phyloP scores from a whole-genome alignment of 2,329 filamentous ascomycete genomes.

The Bipolaris bicolor region DNA sequence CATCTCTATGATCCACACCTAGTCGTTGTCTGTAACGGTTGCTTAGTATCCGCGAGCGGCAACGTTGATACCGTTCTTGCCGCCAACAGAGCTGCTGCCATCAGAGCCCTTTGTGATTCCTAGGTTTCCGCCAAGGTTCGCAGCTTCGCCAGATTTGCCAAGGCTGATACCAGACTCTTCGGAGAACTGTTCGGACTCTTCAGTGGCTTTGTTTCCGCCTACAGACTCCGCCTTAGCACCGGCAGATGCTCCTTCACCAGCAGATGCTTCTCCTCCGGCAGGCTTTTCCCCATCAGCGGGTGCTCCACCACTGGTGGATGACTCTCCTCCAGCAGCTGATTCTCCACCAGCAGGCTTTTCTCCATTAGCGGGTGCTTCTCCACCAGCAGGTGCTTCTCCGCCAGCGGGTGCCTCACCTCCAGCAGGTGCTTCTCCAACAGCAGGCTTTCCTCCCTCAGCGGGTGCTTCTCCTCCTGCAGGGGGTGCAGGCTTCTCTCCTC shows the following conservation, averaged over 20 bases:
- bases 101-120: slow-evolving; percentile 43
- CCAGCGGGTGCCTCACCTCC: too few relatives aligned
- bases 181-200: slow-evolving; percentile 40
- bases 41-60: slow-evolving; percentile 31
- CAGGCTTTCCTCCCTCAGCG: neutral
- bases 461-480: neutral
- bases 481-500: too few relatives aligned
- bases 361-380: slow-evolving; percentile 7
- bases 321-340: neutral
- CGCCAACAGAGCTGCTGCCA: slow-evolving; percentile 40
- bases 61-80: slow-evolving; percentile 41
- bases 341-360: slow-evolving; percentile 11
- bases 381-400: neutral
- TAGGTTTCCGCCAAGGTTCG: slow-evolving; percentile 41
- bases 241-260: slow-evolving; percentile 7
- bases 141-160: slow-evolving; percentile 30
- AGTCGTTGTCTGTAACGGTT: slow-evolving; percentile 31
- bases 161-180: slow-evolving; percentile 38
- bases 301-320: neutral
- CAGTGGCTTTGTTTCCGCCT: slow-evolving; percentile 35
- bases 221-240: slow-evolving; percentile 24
- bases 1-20: neutral
- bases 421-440: neutral
- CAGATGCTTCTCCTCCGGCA: slow-evolving; percentile 8
- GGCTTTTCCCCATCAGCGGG: neutral